Conservation (phyloP, 164 flowering plant species). For the Santalum album region DNA sequence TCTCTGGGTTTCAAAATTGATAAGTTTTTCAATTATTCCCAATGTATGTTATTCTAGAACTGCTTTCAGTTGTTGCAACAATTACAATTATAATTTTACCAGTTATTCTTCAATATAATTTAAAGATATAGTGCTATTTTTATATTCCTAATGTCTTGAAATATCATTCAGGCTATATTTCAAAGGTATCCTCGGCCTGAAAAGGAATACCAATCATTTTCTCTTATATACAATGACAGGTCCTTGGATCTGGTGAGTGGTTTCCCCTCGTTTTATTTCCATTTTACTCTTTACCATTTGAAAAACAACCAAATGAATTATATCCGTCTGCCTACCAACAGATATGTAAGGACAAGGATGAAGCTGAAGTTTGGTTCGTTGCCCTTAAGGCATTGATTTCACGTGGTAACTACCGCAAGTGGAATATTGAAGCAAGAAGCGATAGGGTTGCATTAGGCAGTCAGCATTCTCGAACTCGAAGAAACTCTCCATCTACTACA, state of each 20-base stretch:
- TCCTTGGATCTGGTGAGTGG: slow-evolving; percentile 6
- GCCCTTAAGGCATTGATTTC: slow-evolving; percentile 5
- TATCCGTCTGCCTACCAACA: background rate
- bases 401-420: background rate
- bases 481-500: slow-evolving; percentile 4
- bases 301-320: background rate
- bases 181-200: slow-evolving; percentile 7
- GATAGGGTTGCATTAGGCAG: slow-evolving; percentile 5
- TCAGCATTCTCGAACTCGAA: slow-evolving; percentile 15
- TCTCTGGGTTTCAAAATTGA: no score
- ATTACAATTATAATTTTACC: no score
- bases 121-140: background rate
- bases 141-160: background rate
- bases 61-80: no score
- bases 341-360: slow-evolving; percentile 8
- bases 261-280: background rate
- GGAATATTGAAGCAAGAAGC: slow-evolving; percentile 3
- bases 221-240: slow-evolving; percentile 5
- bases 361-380: slow-evolving; percentile 5
- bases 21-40: no score
- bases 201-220: slow-evolving; percentile 4
- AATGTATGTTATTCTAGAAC: no score
- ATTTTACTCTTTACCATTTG: background rate
- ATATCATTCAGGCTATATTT: slow-evolving; percentile 4
- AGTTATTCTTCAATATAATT: no score